phyloP scores from a whole-genome alignment of 352 stramenopile species.

The Globisporangium ultimum region DNA sequence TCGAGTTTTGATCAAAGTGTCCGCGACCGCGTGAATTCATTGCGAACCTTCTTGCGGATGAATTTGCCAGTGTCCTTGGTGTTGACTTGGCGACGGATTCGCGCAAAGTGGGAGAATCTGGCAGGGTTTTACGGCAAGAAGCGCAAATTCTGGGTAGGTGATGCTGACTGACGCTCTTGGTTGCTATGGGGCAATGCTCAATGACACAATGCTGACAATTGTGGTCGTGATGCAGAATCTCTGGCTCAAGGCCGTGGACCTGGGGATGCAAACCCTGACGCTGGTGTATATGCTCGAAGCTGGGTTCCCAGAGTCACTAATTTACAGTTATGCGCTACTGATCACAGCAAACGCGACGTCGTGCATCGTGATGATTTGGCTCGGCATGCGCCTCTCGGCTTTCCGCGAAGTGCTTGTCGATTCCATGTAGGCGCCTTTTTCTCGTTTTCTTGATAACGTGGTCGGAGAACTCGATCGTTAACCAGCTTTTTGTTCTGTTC shows the following conservation, averaged over 20 bases:
- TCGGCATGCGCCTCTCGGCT: neutral
- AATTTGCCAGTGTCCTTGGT: neutral
- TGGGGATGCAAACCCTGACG: neutral
- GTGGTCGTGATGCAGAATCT: neutral
- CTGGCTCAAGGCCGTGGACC: conserved; percentile 1
- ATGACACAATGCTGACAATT: neutral
- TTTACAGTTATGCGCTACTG: neutral
- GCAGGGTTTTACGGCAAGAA: neutral
- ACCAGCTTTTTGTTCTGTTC: neutral
- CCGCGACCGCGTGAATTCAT: too few species aligned
- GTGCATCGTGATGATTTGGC: conserved; percentile 1
- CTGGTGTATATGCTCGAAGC: neutral
- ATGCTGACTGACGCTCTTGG: neutral
- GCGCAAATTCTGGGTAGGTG: conserved; percentile 1
- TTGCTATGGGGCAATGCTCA: too few species aligned
- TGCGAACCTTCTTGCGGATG: too few species aligned
- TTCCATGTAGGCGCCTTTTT: neutral
- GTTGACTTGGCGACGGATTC: neutral
- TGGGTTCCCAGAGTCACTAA: neutral
- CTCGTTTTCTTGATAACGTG: neutral
- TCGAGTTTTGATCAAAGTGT: too few species aligned
- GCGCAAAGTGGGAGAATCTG: neutral
- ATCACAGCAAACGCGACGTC: neutral
- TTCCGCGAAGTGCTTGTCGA: neutral
- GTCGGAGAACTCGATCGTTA: too few species aligned